Evolutionary conservation across 2,329 filamentous ascomycete genomes (phyloP), one percentile per base, ranked within the genome.

Genomic region (Immersiporthe knoxdaviesiana): DNA sequence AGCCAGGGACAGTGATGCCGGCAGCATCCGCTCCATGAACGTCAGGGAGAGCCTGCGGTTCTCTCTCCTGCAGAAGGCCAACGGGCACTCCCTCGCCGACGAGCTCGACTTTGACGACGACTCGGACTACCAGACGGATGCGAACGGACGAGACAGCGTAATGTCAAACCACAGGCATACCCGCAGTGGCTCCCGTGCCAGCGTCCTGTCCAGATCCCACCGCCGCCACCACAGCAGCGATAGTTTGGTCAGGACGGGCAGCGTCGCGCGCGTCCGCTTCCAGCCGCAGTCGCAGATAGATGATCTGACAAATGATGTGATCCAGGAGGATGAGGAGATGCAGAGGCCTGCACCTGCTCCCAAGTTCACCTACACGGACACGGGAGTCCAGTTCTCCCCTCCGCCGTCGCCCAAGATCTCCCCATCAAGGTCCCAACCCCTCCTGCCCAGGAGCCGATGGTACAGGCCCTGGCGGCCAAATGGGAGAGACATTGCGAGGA

Each of bases 101-200:
- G 96, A 99, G 80, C 85, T 99, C 67, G 90, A 92, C 71, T 92
- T 97, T 71, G 92, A 94, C 68, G 91, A 92, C 71, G 92, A 95
- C 68, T 92, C 94, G 41, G 85, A 88, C 58, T 87, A 88, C 67
- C 83, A 92, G 72, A 91, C 91, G 47, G 90, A 94, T 72, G 86
- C 90, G 59, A 91, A 93, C 63, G 90, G 90, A 1, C 87, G 89
- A 50, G 87, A 90, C 68, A 91, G 88, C 71, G 83, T 84, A 21
- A 74, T 89, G 63, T 90, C 88, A 2, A 79, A 81, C 68, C 75
- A 79, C 61, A 79, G 80, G 24, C 88, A 88, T 73, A 79, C 78
- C 47, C 84, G 88, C 37, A 87, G 82, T 66, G 81, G 83, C 67
- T 90, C 88, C 75, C 84, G 86, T 27, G 88, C 90, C 68, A 89